Conservation (phyloP, 768 basidiomycete genomes). For the Amylocystis lapponica region DNA sequence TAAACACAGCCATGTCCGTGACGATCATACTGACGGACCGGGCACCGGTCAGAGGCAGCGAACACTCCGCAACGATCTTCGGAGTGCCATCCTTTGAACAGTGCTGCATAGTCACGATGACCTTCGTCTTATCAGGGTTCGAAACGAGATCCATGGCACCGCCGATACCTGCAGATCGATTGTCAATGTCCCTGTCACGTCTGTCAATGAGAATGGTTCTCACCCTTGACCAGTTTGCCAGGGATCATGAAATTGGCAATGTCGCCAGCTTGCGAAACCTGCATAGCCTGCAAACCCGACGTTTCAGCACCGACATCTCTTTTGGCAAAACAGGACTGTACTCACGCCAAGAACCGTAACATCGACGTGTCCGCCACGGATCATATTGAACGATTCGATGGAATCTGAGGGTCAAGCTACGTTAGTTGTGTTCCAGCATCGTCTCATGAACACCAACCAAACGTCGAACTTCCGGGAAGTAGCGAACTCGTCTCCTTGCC, state of each 20-base stretch:
- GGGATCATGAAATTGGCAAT: slow-evolving; percentile 98
- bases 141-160: slow-evolving; percentile 95
- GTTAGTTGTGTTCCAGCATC: background rate
- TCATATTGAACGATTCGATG: slow-evolving; percentile 92
- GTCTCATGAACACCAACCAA: slow-evolving; percentile 46
- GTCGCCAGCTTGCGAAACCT: slow-evolving; percentile 87
- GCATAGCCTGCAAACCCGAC: slow-evolving; percentile 63
- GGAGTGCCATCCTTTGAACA: slow-evolving; percentile 81
- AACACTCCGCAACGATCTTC: slow-evolving; percentile 78
- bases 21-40: slow-evolving; percentile 83
- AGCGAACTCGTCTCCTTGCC: slow-evolving; percentile 92
- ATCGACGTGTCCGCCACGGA: slow-evolving; percentile 90
- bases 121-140: slow-evolving; percentile 90
- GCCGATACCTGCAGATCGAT: slow-evolving; percentile 59
- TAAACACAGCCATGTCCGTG: slow-evolving; percentile 86
- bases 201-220: background rate
- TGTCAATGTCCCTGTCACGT: background rate
- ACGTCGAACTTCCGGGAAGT: slow-evolving; percentile 82
- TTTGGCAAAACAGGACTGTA: slow-evolving; percentile 4
- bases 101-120: slow-evolving; percentile 86
- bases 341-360: slow-evolving; percentile 85
- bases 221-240: slow-evolving; percentile 81
- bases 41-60: slow-evolving; percentile 82
- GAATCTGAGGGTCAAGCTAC: slow-evolving; percentile 49
- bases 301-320: background rate